Conservation (phyloP, 495 filamentous ascomycete genomes). For the Evernia prunastri region DNA sequence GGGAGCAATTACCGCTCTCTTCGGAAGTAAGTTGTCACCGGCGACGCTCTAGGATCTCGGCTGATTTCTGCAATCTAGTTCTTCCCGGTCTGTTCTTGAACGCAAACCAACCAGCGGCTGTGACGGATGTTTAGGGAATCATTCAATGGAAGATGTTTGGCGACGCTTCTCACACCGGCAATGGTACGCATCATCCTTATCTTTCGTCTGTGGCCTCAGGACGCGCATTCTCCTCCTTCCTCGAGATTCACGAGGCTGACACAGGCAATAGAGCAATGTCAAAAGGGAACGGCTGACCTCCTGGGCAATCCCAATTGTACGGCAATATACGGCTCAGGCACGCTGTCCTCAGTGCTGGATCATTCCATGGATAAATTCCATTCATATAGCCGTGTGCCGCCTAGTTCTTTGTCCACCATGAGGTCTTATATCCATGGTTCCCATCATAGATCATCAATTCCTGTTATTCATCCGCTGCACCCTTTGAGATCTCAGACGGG, state of each 20-base stretch:
- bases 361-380: constrained; percentile 21
- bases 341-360: constrained; percentile 15
- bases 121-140: constrained; percentile 12
- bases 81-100: constrained; percentile 17
- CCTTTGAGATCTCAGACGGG: too few species aligned
- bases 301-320: constrained; percentile 16
- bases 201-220: background rate
- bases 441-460: too few species aligned
- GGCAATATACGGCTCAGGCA: constrained; percentile 22
- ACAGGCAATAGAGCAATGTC: constrained; percentile 16
- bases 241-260: background rate
- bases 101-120: background rate
- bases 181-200: constrained; percentile 8
- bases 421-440: too few species aligned
- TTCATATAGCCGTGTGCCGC: too few species aligned
- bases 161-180: constrained; percentile 13
- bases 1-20: constrained; percentile 13
- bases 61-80: constrained; percentile 9
- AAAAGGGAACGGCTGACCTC: constrained; percentile 15
- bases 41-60: background rate
- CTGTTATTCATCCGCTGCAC: too few species aligned
- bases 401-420: too few species aligned
- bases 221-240: background rate
- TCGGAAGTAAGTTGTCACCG: constrained; percentile 13
- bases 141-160: constrained; percentile 22